These are phyloP conservation scores for Geotrichum restrictum DNA, from an alignment of 1,139 yeast genomes.

Conservation along the genomic window DNA sequence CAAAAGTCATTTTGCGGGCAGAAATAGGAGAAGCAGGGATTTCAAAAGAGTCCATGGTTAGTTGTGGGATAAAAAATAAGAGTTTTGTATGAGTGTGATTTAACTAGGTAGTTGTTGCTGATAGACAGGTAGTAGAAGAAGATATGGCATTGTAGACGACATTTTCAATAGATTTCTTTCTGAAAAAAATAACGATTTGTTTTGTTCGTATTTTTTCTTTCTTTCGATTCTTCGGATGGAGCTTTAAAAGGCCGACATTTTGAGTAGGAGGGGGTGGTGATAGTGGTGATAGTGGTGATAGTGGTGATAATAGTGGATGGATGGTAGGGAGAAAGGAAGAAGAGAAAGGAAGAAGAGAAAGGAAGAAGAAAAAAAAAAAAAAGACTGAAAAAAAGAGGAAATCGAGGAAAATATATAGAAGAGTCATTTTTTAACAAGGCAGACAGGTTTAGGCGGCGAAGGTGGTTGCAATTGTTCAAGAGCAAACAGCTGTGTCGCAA, in stretches of 20 bases:
- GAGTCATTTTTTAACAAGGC: neutral
- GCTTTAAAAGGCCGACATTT: conserved; percentile 12
- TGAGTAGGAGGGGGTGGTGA: neutral
- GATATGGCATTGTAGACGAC: conserved; percentile 6
- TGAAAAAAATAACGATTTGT: neutral
- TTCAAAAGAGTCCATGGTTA: neutral
- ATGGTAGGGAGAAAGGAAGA: neutral
- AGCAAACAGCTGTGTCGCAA: too few species aligned
- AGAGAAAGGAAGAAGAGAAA: neutral
- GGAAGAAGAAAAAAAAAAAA: conserved; percentile 1
- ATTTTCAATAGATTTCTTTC: conserved; percentile 4
- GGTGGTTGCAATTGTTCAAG: too few species aligned
- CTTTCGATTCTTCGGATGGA: neutral
- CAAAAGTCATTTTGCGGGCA: conserved; percentile 6
- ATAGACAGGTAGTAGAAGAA: neutral
- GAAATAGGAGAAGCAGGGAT: neutral
- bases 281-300: neutral
- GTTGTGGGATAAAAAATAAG: neutral
- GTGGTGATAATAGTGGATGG: neutral
- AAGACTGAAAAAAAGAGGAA: neutral
- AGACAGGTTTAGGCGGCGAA: too few species aligned
- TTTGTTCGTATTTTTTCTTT: conserved; percentile 1
- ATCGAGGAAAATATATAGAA: neutral
- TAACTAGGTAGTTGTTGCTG: conserved; percentile 11
- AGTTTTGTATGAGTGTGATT: neutral